phyloP scores from a whole-genome alignment of 1,139 yeast genomes.

The Blastobotrys serpentis region DNA sequence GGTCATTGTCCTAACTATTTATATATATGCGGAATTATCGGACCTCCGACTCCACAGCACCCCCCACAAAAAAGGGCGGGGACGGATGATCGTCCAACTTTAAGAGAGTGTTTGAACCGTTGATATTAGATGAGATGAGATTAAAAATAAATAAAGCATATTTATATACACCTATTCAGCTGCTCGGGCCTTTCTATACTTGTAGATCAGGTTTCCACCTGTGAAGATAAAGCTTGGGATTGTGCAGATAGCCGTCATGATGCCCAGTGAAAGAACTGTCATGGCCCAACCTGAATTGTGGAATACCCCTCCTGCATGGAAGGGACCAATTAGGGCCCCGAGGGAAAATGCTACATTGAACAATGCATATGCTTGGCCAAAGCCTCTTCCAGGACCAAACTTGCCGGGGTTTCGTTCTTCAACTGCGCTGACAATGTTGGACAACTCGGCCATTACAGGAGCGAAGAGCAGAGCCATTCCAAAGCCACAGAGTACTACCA shows the following conservation, averaged over 20 bases:
- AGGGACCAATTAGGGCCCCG: conserved; percentile 39
- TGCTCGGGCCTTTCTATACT: not conserved
- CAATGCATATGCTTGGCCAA: conserved; percentile 40
- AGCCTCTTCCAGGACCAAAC: conserved; percentile 38
- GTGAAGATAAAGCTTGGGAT: conserved; percentile 32
- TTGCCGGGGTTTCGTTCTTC: conserved; percentile 35
- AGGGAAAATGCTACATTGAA: conserved; percentile 38
- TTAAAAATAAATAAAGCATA: no score
- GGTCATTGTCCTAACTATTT: no score
- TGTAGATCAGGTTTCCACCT: conserved; percentile 29
- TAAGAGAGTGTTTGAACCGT: no score
- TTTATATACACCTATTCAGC: not conserved
- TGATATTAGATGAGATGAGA: no score
- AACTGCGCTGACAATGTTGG: conserved; percentile 29
- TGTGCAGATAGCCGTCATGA: conserved; percentile 28
- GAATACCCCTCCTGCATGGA: conserved; percentile 34
- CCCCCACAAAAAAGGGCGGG: no score
- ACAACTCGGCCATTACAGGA: conserved; percentile 36
- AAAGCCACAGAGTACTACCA: conserved; percentile 34
- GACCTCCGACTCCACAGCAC: not conserved
- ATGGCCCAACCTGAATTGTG: conserved; percentile 33
- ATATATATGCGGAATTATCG: not conserved
- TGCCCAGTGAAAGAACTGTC: conserved; percentile 31
- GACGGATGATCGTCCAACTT: no score
- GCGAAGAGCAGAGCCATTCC: conserved; percentile 30